A percentile compares a stretch with the other conserved stretches of the same genome.
Conservation (phyloP, 2,329 filamentous ascomycete species). For the Thelonectria olida region DNA sequence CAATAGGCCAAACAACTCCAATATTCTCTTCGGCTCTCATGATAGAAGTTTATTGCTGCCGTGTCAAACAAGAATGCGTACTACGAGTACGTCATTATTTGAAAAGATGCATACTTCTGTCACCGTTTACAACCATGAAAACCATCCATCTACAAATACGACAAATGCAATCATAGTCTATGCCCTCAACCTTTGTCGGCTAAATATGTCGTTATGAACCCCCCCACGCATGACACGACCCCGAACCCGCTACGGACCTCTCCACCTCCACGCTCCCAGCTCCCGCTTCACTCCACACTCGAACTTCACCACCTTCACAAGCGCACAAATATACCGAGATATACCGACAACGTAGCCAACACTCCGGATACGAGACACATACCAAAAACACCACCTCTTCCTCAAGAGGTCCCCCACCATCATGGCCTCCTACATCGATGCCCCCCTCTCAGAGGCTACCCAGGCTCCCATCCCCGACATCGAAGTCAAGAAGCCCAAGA, state of each 20-base stretch:
- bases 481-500: slow-evolving; percentile 76
- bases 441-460: slow-evolving; percentile 39
- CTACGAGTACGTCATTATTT: too few species aligned
- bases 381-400: background rate
- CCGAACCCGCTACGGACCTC: background rate
- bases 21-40: too few species aligned
- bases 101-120: too few species aligned
- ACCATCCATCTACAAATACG: too few species aligned
- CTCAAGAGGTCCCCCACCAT: background rate
- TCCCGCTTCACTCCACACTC: background rate
- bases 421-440: slow-evolving; percentile 49
- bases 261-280: background rate
- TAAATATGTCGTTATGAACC: too few species aligned
- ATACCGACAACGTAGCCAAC: background rate
- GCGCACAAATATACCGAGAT: background rate
- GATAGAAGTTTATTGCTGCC: too few species aligned
- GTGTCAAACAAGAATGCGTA: too few species aligned
- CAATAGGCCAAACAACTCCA: too few species aligned
- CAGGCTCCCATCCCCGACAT: slow-evolving; percentile 46
- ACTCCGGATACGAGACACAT: background rate
- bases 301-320: background rate
- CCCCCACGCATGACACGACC: slow-evolving; percentile 21
- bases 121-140: too few species aligned
- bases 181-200: too few species aligned
- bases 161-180: too few species aligned